Evolutionary conservation across 2,329 filamentous ascomycete genomes (phyloP).

Genomic region (Penicillium sp.): DNA sequence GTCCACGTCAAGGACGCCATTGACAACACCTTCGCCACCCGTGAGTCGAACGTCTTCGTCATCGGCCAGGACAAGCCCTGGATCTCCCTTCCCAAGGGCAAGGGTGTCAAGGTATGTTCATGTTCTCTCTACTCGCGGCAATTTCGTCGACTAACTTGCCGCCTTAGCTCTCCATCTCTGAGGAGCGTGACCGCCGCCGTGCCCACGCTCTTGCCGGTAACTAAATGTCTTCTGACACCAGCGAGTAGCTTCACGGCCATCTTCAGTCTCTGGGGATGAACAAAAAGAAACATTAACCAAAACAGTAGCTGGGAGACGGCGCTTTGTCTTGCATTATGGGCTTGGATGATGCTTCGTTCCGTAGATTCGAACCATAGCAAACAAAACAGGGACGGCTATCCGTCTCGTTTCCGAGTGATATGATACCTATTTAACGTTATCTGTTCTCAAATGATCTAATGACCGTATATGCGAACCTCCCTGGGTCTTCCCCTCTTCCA

Average conservation of each 20-base stretch:
- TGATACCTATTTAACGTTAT: slow-evolving; percentile 34
- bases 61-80: slow-evolving; percentile 98
- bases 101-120: slow-evolving; percentile 81
- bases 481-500: slow-evolving; percentile 5
- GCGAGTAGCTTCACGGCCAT: slow-evolving; percentile 18
- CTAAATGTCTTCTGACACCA: slow-evolving; percentile 38
- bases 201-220: slow-evolving; percentile 61
- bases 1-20: slow-evolving; percentile 99
- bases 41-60: slow-evolving; percentile 99
- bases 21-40: slow-evolving; percentile 99
- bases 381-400: slow-evolving; percentile 27
- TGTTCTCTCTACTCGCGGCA: background rate
- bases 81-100: slow-evolving; percentile 99
- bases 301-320: slow-evolving; percentile 33
- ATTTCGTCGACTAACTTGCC: slow-evolving; percentile 20
- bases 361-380: slow-evolving; percentile 36
- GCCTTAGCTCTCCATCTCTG: slow-evolving; percentile 82
- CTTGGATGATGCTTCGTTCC: slow-evolving; percentile 35
- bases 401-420: slow-evolving; percentile 31
- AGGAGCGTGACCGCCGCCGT: slow-evolving; percentile 98
- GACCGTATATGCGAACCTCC: slow-evolving; percentile 21
- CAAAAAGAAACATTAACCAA: slow-evolving; percentile 30
- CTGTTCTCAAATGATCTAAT: slow-evolving; percentile 28
- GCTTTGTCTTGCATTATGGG: slow-evolving; percentile 40
- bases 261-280: slow-evolving; percentile 15